A percentile compares a stretch with the other conserved stretches of the same genome.
Conservation (phyloP, 2,329 filamentous ascomycete species). For the Cordyceps militaris region DNA sequence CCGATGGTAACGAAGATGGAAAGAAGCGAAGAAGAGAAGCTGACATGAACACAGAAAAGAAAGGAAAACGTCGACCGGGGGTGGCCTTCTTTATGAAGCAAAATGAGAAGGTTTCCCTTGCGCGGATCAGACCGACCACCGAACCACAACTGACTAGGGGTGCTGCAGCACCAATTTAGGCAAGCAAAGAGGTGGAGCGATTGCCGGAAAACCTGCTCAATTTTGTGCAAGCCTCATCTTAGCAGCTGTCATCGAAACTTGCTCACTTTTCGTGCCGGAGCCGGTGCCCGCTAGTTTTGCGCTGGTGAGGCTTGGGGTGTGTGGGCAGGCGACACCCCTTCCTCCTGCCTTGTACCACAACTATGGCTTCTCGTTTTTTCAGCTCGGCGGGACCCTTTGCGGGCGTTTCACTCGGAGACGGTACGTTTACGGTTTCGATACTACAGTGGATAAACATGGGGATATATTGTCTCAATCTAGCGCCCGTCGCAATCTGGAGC, state of each 20-base stretch:
- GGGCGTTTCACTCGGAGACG: not conserved
- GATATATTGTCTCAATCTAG: slow-evolving; percentile 8
- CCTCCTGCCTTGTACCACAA: not conserved
- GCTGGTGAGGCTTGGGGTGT: not conserved
- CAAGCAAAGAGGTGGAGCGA: slow-evolving; percentile 1
- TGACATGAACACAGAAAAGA: not conserved
- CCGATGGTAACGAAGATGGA: not conserved
- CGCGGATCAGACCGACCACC: not conserved
- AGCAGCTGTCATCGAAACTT: slow-evolving; percentile 1
- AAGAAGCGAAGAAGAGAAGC: too few relatives aligned
- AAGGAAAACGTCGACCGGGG: not conserved
- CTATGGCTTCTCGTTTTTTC: not conserved
- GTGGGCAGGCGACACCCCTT: not conserved
- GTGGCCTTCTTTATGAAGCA: not conserved
- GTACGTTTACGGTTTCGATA: not conserved
- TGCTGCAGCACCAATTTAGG: not conserved
- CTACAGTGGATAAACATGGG: not conserved
- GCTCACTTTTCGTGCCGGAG: not conserved
- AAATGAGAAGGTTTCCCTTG: not conserved
- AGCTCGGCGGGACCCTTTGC: not conserved
- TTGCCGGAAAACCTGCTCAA: slow-evolving; percentile 11
- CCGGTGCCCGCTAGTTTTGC: not conserved
- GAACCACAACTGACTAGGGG: not conserved
- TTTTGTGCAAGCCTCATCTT: slow-evolving; percentile 5
- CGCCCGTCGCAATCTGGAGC: not conserved